These are phyloP conservation scores for Microbotryum saponariae DNA, from an alignment of 1,284 basidiomycete genomes.

Conservation along the genomic window DNA sequence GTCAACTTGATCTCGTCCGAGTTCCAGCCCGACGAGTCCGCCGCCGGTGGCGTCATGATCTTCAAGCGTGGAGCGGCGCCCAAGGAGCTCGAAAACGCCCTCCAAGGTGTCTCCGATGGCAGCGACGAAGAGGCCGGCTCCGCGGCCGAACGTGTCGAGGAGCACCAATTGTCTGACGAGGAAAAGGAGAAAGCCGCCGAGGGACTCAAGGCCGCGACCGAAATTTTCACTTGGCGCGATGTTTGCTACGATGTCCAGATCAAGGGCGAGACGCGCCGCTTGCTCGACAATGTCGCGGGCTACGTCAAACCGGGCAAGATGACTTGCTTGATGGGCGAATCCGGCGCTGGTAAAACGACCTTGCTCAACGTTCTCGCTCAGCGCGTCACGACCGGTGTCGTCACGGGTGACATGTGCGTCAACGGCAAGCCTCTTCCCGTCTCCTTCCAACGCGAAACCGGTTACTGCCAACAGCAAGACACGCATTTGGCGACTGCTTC, in stretches of 20 bases:
- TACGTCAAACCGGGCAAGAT: conserved; percentile 64
- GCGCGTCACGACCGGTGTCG: conserved; percentile 62
- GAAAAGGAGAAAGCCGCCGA: conserved; percentile 24
- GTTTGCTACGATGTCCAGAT: conserved; percentile 49
- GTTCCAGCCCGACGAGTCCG: conserved; percentile 25
- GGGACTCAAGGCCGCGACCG: conserved; percentile 39
- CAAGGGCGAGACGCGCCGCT: conserved; percentile 51
- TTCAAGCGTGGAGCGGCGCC: conserved; percentile 30
- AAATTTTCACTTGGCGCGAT: conserved; percentile 45
- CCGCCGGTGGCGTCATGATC: conserved; percentile 24
- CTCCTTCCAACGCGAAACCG: conserved; percentile 67
- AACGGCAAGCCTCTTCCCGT: conserved; percentile 62
- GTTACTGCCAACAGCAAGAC: conserved; percentile 30
- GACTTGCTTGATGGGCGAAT: conserved; percentile 62
- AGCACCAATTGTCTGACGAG: conserved; percentile 5
- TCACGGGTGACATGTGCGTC: conserved; percentile 69
- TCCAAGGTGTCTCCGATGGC: conserved; percentile 12
- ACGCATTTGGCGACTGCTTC: conserved; percentile 36
- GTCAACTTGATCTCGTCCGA: conserved; percentile 47
- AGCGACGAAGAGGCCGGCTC: conserved; percentile 8
- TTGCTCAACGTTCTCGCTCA: conserved; percentile 70
- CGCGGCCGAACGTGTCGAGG: neutral
- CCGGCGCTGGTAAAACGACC: conserved; percentile 52
- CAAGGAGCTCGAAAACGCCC: conserved; percentile 19
- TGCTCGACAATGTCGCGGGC: conserved; percentile 71